phyloP scores from a whole-genome alignment of 1,139 yeast species.

The Pichia terricola region DNA sequence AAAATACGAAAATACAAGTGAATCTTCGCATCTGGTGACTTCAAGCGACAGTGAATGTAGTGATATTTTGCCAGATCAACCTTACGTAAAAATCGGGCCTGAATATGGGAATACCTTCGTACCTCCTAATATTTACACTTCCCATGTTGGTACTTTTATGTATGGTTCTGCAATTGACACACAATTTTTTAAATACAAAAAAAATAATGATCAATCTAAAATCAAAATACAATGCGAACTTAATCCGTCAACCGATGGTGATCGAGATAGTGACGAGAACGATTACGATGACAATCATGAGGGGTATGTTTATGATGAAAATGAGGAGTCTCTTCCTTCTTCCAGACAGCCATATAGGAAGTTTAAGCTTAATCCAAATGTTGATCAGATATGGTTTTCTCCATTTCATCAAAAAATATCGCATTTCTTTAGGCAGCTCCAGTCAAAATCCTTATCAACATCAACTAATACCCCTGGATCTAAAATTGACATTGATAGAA shows the following conservation, averaged over 20 bases:
- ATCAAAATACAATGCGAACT: too few species aligned
- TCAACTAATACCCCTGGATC: too few species aligned
- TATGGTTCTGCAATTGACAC: background rate
- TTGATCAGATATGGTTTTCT: background rate
- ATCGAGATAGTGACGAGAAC: background rate
- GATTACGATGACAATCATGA: background rate
- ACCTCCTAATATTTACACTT: background rate
- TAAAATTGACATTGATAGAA: too few species aligned
- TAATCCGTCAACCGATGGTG: background rate
- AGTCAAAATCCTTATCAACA: too few species aligned
- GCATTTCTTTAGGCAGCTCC: too few species aligned
- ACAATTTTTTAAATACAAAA: too few species aligned
- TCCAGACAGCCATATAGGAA: background rate
- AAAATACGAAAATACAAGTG: background rate
- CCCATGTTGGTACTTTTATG: background rate
- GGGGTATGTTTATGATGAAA: background rate
- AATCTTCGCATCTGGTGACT: background rate
- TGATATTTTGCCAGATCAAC: background rate
- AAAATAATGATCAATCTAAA: too few species aligned
- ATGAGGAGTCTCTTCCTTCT: background rate
- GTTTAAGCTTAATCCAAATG: background rate
- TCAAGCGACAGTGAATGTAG: background rate
- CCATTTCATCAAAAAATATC: background rate
- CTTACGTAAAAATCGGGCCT: background rate
- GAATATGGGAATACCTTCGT: background rate